Base-by-base conservation (phyloP, 225 moss, liverwort and hornwort species). In the Takakia lepidozioides region DNA sequence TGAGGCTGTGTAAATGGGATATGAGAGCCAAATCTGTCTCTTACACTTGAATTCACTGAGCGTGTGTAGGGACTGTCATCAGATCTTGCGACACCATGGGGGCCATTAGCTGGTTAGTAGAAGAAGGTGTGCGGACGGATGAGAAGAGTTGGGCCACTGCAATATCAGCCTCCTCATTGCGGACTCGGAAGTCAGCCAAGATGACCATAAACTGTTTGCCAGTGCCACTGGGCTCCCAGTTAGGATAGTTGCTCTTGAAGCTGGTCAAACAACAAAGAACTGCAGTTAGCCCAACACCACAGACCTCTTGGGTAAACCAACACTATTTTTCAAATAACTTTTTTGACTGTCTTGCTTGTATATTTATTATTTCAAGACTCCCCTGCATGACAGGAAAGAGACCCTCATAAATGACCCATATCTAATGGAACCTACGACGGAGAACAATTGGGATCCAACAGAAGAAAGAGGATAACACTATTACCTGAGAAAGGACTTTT, bases 401-500 rank as follows among this genome's bases (percentile, higher is more conserved):
- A n/a, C n/a, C n/a, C n/a, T n/a, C n/a, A n/a, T n/a, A n/a, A n/a
- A n/a, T n/a, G n/a, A n/a, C n/a, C n/a, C n/a, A n/a, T n/a, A n/a
- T n/a, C n/a, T n/a, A n/a, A n/a, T n/a, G n/a, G n/a, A n/a, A n/a
- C n/a, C n/a, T n/a, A n/a, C n/a, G n/a, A n/a, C n/a, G n/a, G n/a
- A n/a, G n/a, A n/a, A n/a, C n/a, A n/a, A n/a, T n/a, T 32, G 32
- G 7, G 32, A 6, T 32, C 32, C 7, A 32, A 32, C 32, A 32
- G 11, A 7, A 7, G 11, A 11, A 32, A 6, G 32, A 32, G 32
- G 1, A 32, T 32, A 11, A 6, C 1, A 11, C 7, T 32, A 17
- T n/a, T 74, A 91, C 98, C 98, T 91, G 63, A 98, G 68, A n/a
- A 98, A 98, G 16, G 91, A 98, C 65, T 98, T 98, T 56, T 98